phyloP scores from a whole-genome alignment of 2,329 filamentous ascomycete species.

The Sphaerulina musiva region DNA sequence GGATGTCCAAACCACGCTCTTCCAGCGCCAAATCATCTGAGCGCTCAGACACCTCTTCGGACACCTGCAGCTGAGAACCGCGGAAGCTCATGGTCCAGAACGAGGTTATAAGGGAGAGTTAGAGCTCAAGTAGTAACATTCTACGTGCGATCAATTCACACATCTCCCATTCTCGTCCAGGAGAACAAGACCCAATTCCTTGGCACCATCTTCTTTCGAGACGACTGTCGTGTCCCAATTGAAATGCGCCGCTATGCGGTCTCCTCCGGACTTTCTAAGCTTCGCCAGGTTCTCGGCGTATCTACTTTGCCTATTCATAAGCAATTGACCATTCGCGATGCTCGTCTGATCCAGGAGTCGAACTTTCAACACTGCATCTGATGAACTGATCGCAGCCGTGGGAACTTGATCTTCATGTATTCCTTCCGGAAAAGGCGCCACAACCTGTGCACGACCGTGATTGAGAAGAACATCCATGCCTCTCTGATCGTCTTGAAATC shows the following conservation, averaged over 20 bases:
- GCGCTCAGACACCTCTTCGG: too few species aligned
- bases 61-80: too few species aligned
- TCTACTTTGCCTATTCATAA: slow-evolving; percentile 5
- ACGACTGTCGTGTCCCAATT: slow-evolving; percentile 11
- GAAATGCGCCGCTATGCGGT: slow-evolving; percentile 11
- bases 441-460: slow-evolving; percentile 9
- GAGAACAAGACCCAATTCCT: slow-evolving; percentile 7
- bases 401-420: not conserved
- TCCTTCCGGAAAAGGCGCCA: slow-evolving; percentile 11
- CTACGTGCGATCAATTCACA: not conserved
- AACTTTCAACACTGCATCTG: not conserved
- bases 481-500: slow-evolving; percentile 14
- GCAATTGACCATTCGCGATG: slow-evolving; percentile 15
- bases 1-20: too few species aligned
- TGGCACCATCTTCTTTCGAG: slow-evolving; percentile 10
- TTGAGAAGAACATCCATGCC: slow-evolving; percentile 18
- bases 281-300: slow-evolving; percentile 2
- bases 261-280: not conserved
- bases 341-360: slow-evolving; percentile 14
- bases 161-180: slow-evolving; percentile 1
- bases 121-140: too few species aligned
- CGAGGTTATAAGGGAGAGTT: too few species aligned
- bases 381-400: not conserved
- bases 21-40: too few species aligned
- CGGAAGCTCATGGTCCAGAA: too few species aligned